Conservation (phyloP, 108 stramenopile species). For the Conticribra guillardii region DNA sequence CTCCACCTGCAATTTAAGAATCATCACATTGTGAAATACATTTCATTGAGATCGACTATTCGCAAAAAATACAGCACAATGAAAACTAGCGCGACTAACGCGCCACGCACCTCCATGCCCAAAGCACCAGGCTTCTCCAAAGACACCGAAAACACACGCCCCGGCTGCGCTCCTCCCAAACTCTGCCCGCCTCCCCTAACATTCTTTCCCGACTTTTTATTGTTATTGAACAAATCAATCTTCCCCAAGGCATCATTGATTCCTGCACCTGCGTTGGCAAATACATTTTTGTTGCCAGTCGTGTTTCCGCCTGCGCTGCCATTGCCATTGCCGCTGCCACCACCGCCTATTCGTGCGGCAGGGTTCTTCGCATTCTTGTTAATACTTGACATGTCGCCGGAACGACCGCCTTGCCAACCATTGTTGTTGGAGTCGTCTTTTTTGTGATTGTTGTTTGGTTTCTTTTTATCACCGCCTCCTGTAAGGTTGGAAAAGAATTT, state of each 20-base stretch:
- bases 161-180: constrained; percentile 69
- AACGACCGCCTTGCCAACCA: constrained; percentile 32
- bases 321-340: constrained; percentile 20
- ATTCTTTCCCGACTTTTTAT: constrained; percentile 31
- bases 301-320: constrained; percentile 6
- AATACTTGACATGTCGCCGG: constrained; percentile 31
- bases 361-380: constrained; percentile 18
- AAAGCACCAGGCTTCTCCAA: constrained; percentile 64
- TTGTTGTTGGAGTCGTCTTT: constrained; percentile 26
- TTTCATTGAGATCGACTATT: too few species aligned
- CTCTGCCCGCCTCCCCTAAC: constrained; percentile 56
- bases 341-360: constrained; percentile 11
- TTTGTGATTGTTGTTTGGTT: constrained; percentile 27
- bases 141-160: constrained; percentile 52
- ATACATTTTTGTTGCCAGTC: constrained; percentile 27
- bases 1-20: constrained; percentile 63
- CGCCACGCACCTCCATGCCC: constrained; percentile 61
- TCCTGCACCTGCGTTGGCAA: constrained; percentile 49
- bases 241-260: constrained; percentile 43
- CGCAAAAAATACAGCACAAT: too few species aligned
- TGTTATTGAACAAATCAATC: constrained; percentile 29
- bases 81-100: too few species aligned
- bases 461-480: constrained; percentile 37
- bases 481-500: constrained; percentile 44
- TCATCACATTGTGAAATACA: too few species aligned